A percentile compares a stretch with the other conserved stretches of the same genome.
Evolutionary conservation across 805 yeast species (phyloP).

Genomic region (Novakomyces olei): DNA sequence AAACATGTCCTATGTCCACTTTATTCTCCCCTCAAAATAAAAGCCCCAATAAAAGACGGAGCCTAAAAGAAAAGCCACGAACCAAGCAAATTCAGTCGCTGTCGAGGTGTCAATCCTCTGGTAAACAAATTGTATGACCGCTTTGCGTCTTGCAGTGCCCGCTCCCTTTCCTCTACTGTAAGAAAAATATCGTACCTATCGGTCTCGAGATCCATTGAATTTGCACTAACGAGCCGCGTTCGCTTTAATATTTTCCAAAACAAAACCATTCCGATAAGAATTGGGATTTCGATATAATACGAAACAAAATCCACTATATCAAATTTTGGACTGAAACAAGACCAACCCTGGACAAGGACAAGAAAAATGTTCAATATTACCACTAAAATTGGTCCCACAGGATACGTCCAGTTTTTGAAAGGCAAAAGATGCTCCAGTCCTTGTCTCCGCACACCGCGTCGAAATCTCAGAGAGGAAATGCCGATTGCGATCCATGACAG

Average conservation of each 20-base stretch:
- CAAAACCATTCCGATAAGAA: conserved; percentile 23
- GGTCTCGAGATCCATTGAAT: conserved; percentile 35
- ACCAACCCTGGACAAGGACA: conserved; percentile 60
- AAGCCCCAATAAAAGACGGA: too few relatives aligned
- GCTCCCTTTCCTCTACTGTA: too few relatives aligned
- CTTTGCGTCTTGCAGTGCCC: too few relatives aligned
- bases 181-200: too few relatives aligned
- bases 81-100: too few relatives aligned
- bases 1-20: too few relatives aligned
- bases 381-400: conserved; percentile 47
- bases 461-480: conserved; percentile 31
- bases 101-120: too few relatives aligned
- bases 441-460: conserved; percentile 22
- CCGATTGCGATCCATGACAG: conserved; percentile 41
- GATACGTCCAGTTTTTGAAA: conserved; percentile 30
- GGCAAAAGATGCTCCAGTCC: conserved; percentile 22
- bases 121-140: too few relatives aligned
- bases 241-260: conserved; percentile 29
- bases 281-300: conserved; percentile 29
- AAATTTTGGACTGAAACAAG: conserved; percentile 47
- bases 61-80: too few relatives aligned
- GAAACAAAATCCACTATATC: conserved; percentile 26
- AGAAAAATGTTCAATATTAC: conserved; percentile 33
- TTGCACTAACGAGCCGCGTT: conserved; percentile 22
- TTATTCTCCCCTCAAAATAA: too few relatives aligned